These are phyloP conservation scores for Penicillium ucsense DNA, from an alignment of 495 filamentous ascomycete species.

Conservation along the genomic window DNA sequence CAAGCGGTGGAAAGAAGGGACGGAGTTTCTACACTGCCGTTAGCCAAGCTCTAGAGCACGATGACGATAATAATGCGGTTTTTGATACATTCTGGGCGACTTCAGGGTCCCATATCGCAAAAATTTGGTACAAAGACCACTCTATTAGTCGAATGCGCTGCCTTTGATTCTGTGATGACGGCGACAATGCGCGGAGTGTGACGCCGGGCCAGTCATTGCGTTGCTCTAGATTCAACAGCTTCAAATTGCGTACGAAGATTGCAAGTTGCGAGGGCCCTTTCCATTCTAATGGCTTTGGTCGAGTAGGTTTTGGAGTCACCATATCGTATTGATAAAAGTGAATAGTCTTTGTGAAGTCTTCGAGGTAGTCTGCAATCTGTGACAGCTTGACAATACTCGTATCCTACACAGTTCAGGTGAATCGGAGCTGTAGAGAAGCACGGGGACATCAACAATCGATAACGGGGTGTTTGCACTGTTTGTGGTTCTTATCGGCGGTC, in stretches of 20 bases:
- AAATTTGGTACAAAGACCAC: constrained; percentile 77
- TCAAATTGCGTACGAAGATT: constrained; percentile 73
- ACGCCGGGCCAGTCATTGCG: constrained; percentile 70
- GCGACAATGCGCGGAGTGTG: constrained; percentile 50
- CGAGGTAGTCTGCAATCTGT: too few relatives aligned
- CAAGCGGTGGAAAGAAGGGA: constrained; percentile 80
- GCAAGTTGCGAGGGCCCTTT: constrained; percentile 41
- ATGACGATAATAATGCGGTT: neutral
- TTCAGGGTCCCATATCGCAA: constrained; percentile 68
- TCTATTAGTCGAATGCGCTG: constrained; percentile 69
- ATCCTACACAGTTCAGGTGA: too few relatives aligned
- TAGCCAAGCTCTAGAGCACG: neutral
- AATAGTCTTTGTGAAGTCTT: too few relatives aligned
- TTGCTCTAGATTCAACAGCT: constrained; percentile 66
- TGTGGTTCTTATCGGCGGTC: constrained; percentile 6
- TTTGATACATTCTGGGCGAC: constrained; percentile 56
- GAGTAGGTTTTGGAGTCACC: constrained; percentile 22
- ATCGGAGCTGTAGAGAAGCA: constrained; percentile 1
- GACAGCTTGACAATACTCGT: too few relatives aligned
- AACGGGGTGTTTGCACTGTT: constrained; percentile 26
- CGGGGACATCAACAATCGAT: constrained; percentile 17
- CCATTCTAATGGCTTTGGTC: constrained; percentile 31
- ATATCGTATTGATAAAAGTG: constrained; percentile 13
- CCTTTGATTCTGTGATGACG: constrained; percentile 64
- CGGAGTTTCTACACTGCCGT: constrained; percentile 56